These are phyloP conservation scores for Dispira parvispora DNA, from an alignment of 192 early-diverging fungal genomes.

Conservation along the genomic window DNA sequence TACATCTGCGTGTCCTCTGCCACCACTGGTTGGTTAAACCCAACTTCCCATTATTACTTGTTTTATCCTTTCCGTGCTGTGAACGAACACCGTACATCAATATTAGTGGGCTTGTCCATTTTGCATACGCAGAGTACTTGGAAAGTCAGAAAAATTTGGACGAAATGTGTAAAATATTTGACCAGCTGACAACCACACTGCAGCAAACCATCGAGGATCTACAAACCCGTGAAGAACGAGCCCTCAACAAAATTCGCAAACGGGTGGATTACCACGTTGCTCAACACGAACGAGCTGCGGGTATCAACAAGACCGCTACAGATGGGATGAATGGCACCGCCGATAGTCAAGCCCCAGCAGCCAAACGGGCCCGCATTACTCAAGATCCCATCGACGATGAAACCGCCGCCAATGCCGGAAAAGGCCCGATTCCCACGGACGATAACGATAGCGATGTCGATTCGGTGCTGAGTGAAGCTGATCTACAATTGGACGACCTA, in stretches of 20 bases:
- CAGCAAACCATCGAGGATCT: constrained; percentile 14
- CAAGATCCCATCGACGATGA: neutral
- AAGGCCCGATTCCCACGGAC: neutral
- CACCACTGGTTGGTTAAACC: neutral
- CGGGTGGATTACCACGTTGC: too few relatives aligned
- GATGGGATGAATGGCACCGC: neutral
- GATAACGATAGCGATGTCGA: neutral
- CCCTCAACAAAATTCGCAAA: neutral
- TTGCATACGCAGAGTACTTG: constrained; percentile 53
- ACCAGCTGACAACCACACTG: constrained; percentile 19
- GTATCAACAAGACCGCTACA: neutral
- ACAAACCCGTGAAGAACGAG: constrained; percentile 14
- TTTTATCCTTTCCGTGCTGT: constrained; percentile 16
- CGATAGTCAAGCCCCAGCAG: neutral
- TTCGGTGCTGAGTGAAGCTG: neutral
- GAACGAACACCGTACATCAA: constrained; percentile 14
- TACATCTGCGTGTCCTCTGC: neutral
- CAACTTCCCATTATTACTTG: constrained; percentile 20
- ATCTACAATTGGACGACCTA: constrained; percentile 3
- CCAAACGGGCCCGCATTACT: too few relatives aligned
- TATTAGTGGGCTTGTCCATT: constrained; percentile 45
- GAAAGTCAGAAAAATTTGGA: constrained; percentile 40
- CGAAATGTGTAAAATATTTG: constrained; percentile 36
- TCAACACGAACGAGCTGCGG: neutral
- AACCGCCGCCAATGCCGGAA: neutral